Evolutionary conservation across 108 stramenopile genomes (phyloP), one percentile per base, ranked within the genome.

Genomic region (Pseudonitzschia pungens): DNA sequence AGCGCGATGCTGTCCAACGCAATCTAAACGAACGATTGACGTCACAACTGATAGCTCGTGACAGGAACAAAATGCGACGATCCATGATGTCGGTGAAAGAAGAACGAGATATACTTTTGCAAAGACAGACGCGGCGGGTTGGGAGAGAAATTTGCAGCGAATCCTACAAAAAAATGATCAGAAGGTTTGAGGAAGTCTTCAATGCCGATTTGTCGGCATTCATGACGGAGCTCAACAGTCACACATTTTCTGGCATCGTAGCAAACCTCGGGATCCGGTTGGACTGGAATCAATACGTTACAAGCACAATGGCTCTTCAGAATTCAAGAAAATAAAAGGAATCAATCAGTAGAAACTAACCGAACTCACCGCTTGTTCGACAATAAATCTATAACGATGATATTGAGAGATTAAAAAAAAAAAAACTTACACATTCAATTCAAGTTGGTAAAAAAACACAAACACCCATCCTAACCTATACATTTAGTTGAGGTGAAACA

Each of bases 261-360:
- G 75, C 73, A 21, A 96, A 93, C 77, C 77, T 96, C 40, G 85
- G 79, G 63, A 78, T 83, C 69, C 81, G 92, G 32, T 81, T 96
- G 14, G 94, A 96, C 59, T 96, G 89, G 86, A 96, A 96, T 80
- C 89, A 88, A 18, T 95, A 85, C 62, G 78, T 93, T 36, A 78
- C 89, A 27, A 58, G 14, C 24, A 27, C 20, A 6, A 27, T 58
- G 27, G 22, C 57, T 27, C 12, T 58, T 27, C 57, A n/a, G 57
- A 27, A 58, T 27, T 58, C 57, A 14, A 9, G 26, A 27, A 27
- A 58, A 36, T 36, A 36, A 2, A 6, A 36, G 6, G 36, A 36
- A 36, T 2, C 6, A 36, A 6, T 36, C 36, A 2, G 36, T 36
- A 36, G 36, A 6, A 36, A 36, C 6, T 6, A 36, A 36, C 2